Percentiles rank a stretch among this genome's conserved stretches.
These are phyloP conservation scores for Baudoinia panamericana DNA, from an alignment of 495 filamentous ascomycete species.

Conservation along the genomic window DNA sequence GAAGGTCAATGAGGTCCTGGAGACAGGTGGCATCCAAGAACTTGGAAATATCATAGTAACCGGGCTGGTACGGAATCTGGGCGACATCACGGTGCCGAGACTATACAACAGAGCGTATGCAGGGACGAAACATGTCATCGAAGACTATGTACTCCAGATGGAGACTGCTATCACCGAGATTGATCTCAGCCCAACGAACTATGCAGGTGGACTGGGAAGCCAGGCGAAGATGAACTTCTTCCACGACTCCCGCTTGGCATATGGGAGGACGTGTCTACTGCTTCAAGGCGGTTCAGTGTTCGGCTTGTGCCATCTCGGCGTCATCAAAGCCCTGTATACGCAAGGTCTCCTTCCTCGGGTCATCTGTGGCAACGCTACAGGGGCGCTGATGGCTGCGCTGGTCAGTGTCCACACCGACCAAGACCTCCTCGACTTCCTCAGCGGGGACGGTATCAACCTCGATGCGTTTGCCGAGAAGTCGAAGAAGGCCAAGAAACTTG, in stretches of 20 bases:
- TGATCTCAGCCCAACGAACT: constrained; percentile 41
- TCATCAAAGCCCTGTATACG: constrained; percentile 77
- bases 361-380: constrained; percentile 81
- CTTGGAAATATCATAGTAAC: constrained; percentile 71
- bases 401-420: constrained; percentile 83
- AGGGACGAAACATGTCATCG: constrained; percentile 80
- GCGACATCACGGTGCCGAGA: constrained; percentile 74
- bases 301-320: constrained; percentile 79
- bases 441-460: constrained; percentile 68
- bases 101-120: constrained; percentile 77
- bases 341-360: constrained; percentile 78
- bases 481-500: constrained; percentile 6
- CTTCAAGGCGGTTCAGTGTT: constrained; percentile 88
- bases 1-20: constrained; percentile 58
- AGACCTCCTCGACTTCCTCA: constrained; percentile 63
- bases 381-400: constrained; percentile 79
- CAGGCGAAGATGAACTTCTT: constrained; percentile 80
- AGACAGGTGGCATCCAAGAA: constrained; percentile 58
- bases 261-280: constrained; percentile 74
- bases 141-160: constrained; percentile 79
- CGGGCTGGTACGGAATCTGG: constrained; percentile 79
- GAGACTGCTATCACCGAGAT: constrained; percentile 69
- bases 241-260: constrained; percentile 81
- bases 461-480: constrained; percentile 50
- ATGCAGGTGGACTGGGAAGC: constrained; percentile 46